Conservation (phyloP, 495 filamentous ascomycete genomes). For the Schizothecium vesticola region DNA sequence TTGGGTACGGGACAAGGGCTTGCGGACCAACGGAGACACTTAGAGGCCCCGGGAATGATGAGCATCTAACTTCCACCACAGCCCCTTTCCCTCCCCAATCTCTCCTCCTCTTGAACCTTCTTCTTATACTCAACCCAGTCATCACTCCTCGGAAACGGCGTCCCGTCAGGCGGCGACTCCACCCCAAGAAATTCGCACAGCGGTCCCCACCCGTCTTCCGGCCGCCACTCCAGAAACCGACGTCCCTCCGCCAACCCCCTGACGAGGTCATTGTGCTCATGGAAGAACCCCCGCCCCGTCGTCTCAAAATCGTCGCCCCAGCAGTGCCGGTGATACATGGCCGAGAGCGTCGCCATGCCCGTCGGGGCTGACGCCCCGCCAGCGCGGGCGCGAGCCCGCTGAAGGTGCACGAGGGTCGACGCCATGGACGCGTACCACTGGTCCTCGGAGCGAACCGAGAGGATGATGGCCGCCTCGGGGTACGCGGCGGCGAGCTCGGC, state of each 20-base stretch:
- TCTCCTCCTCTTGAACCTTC: constrained; percentile 8
- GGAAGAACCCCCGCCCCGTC: constrained; percentile 28
- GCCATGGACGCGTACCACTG: constrained; percentile 41
- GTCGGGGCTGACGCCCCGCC: constrained; percentile 9
- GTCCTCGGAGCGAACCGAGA: constrained; percentile 35
- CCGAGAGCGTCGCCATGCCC: constrained; percentile 24
- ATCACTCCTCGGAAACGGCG: constrained; percentile 17
- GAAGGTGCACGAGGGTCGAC: constrained; percentile 31
- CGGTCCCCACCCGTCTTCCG: constrained; percentile 61
- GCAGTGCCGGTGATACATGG: constrained; percentile 26
- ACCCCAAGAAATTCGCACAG: constrained; percentile 63
- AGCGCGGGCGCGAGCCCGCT: constrained; percentile 17
- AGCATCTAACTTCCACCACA: background rate
- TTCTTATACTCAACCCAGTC: constrained; percentile 19
- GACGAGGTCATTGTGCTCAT: constrained; percentile 26
- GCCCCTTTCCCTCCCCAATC: background rate
- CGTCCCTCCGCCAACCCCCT: constrained; percentile 18
- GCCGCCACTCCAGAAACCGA: constrained; percentile 55
- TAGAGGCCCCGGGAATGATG: background rate
- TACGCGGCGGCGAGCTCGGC: constrained; percentile 37
- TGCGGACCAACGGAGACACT: background rate
- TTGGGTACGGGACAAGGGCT: too few species aligned
- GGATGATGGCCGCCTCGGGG: constrained; percentile 41
- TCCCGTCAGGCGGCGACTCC: constrained; percentile 46
- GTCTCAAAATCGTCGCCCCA: constrained; percentile 28